Evolutionary conservation across 176 grass and related monocot genomes (phyloP), one percentile per base, ranked within the genome.

Genomic region (Chloris gayana): DNA sequence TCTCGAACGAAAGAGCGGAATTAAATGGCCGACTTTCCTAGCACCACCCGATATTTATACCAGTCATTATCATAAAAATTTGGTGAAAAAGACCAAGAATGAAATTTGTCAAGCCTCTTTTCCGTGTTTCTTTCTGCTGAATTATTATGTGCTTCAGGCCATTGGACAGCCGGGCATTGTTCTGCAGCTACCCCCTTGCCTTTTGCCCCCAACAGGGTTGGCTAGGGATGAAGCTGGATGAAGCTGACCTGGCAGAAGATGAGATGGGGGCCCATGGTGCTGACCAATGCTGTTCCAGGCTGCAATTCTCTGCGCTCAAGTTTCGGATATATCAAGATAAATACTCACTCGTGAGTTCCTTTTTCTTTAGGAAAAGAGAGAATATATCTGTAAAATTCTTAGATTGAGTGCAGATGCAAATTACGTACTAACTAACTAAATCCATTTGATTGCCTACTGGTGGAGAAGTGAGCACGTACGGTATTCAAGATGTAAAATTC

Each of bases 211-310:
- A 30, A 10, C 64, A 18, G 30, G 62, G 75, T 56, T 38, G 65
- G 71, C 77, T 19, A 69, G 7, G 70, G 56, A 39, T 24, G 82
- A 25, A n/a, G n/a, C n/a, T n/a, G n/a, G n/a, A n/a, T n/a, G n/a
- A n/a, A 18, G 72, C 82, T 89, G 77, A 89, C 65, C 22, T 85
- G 87, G 82, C 72, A 85, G 57, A 65, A 57, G 82, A 89, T 89
- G 82, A 71, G 77, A 58, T 85, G 77, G 72, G 46, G 50, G 4
- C 62, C 71, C 72, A 18, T 0, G 17, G n/a, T 18, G 45, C 82
- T 72, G 65, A 70, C 87, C 87, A 89, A 89, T 85, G 72, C 44
- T 80, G 60, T 72, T 71, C 72, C 46, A 66, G 61, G 31, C n/a
- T 39, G 66, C 87, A 66, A 59, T 64, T 58, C 57, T 29, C 56